These are phyloP conservation scores for Tolypocladium guangdongense DNA, from an alignment of 2,329 filamentous ascomycete genomes.

Conservation along the genomic window DNA sequence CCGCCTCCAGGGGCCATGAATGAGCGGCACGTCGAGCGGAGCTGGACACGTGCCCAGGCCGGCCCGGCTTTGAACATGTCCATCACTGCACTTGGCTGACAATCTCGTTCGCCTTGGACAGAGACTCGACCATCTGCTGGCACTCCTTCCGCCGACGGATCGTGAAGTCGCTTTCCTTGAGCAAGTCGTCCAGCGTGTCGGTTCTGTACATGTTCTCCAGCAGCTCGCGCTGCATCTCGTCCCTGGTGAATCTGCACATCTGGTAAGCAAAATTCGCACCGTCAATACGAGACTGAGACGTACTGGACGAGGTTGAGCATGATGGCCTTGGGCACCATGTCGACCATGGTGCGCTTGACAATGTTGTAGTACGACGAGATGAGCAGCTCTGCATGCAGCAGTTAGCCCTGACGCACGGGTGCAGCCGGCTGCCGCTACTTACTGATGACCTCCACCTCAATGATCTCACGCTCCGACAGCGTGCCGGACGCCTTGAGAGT, in stretches of 20 bases:
- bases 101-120: slow-evolving; percentile 86
- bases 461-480: slow-evolving; percentile 83
- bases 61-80: neutral
- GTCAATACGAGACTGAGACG: slow-evolving; percentile 25
- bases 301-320: slow-evolving; percentile 96
- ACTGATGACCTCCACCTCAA: slow-evolving; percentile 98
- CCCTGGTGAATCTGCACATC: slow-evolving; percentile 68
- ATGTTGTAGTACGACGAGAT: slow-evolving; percentile 98
- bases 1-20: neutral
- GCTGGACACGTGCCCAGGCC: neutral
- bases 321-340: slow-evolving; percentile 99
- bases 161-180: slow-evolving; percentile 98
- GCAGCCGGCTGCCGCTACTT: slow-evolving; percentile 27
- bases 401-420: slow-evolving; percentile 5
- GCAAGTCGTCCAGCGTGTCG: slow-evolving; percentile 79
- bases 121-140: slow-evolving; percentile 96
- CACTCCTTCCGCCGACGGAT: slow-evolving; percentile 92
- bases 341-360: slow-evolving; percentile 95
- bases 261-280: slow-evolving; percentile 9
- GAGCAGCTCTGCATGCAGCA: slow-evolving; percentile 57
- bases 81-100: slow-evolving; percentile 65
- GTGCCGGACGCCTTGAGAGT: slow-evolving; percentile 90
- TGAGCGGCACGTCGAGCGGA: neutral
- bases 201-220: slow-evolving; percentile 96
- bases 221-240: slow-evolving; percentile 96